Evolutionary conservation across 371 early-diverging fungal species (phyloP), one percentile per base, ranked within the genome.

Genomic region (Batkoa obscura): DNA sequence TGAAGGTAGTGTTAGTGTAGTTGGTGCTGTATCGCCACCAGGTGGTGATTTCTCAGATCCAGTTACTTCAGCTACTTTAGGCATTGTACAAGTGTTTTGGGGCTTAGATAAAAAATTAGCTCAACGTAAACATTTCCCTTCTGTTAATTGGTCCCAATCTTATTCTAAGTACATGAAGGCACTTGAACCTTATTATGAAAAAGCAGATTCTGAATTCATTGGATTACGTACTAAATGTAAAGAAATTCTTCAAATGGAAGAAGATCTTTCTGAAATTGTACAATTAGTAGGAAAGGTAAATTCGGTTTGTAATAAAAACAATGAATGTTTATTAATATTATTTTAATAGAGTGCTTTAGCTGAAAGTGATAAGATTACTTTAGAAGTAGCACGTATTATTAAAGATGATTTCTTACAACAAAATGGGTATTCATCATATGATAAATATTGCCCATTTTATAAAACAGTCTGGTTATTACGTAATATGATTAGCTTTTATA

Each of bases 51-150:
- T 98, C 73, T 94, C 98, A 56, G 99, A 99, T 73, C 99, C 99
- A 35, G 99, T 99, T 39, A 99, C 99, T 32, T 76, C 94, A 23
- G 88, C 99, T 8, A 99, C 99, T 3, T 79, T 99, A 39, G 84
- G 98, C 75, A 99, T 99, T 70, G 99, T 98, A 1, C 99, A 99
- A 68, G 99, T 99, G 46, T 99, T 99, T 78, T 99, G 99, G 99
- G 99, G 99, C 61, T 75, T 99, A 60, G 99, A 99, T 74, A 99
- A 99, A 82, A 99, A 99, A 75, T 79, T 99, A 43, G 99, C 99
- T 30, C 99, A 99, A 72, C 85, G 99, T 67, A 99, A 99, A 79
- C 99, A 99, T 77, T 99, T 99, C 84, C 99, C 99, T 8, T 98
- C 99, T 30, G 95, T 99, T 59, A 99, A 99, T 79, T 99, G 99